Percentiles rank a stretch among this genome's conserved stretches.
Conservation (phyloP, 163 green algal species). For the Coccomyxa subellipsoidea region DNA sequence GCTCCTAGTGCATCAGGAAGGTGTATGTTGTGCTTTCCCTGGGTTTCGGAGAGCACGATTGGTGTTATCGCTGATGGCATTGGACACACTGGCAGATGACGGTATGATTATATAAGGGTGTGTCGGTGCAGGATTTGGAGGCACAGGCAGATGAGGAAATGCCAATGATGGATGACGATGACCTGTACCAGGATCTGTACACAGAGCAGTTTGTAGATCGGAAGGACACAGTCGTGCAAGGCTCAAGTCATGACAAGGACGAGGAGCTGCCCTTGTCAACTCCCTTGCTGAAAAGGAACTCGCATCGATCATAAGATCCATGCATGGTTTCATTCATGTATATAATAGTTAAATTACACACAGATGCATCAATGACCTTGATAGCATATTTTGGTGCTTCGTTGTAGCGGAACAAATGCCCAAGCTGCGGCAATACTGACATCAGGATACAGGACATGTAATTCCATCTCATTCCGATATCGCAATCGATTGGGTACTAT, state of each 20-base stretch:
- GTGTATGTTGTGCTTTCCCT: no score
- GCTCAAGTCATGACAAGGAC: not conserved
- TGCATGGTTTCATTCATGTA: not conserved
- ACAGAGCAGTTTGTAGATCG: not conserved
- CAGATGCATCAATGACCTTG: no score
- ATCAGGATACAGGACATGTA: no score
- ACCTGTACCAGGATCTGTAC: not conserved
- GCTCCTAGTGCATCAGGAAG: no score
- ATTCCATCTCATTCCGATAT: no score
- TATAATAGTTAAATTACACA: no score
- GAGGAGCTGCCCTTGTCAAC: not conserved
- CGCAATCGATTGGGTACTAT: no score
- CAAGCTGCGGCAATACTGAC: no score
- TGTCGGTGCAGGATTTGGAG: not conserved
- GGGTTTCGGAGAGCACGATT: no score
- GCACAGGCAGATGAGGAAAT: not conserved
- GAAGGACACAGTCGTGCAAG: not conserved
- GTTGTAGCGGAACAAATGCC: no score
- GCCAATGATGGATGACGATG: not conserved
- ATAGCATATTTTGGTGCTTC: no score
- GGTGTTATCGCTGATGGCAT: no score
- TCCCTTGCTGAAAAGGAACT: not conserved
- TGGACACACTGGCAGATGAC: not conserved
- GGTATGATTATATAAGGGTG: not conserved
- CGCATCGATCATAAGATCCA: not conserved